A percentile compares a stretch with the other conserved stretches of the same genome.
Conservation (phyloP, 768 basidiomycete genomes). For the Naematelia encephala region DNA sequence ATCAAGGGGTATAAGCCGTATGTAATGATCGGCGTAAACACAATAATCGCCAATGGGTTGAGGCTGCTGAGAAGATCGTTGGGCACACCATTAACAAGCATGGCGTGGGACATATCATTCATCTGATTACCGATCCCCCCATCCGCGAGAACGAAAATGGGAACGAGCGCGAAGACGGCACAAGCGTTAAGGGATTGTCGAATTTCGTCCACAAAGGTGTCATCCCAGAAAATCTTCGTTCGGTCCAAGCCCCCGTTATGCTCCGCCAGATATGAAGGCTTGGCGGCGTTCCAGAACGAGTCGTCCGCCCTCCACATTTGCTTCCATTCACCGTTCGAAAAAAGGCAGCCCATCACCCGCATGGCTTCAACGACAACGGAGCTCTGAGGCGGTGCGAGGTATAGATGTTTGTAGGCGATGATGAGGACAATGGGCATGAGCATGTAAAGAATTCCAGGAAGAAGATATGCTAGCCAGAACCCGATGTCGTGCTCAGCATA, state of each 20-base stretch:
- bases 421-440: conserved; percentile 46
- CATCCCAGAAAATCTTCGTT: conserved; percentile 46
- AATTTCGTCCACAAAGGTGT: conserved; percentile 50
- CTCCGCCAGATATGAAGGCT: conserved; percentile 40
- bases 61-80: conserved; percentile 47
- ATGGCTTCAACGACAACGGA: conserved; percentile 46
- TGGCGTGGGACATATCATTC: conserved; percentile 42
- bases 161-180: conserved; percentile 45
- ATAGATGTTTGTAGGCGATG: conserved; percentile 33
- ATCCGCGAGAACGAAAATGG: conserved; percentile 47
- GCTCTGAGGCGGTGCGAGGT: conserved; percentile 47
- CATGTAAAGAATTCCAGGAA: conserved; percentile 48
- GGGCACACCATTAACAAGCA: conserved; percentile 45
- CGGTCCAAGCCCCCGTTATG: conserved; percentile 26
- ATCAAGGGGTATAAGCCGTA: conserved; percentile 41
- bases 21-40: conserved; percentile 44
- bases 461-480: conserved; percentile 49
- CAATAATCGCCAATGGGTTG: conserved; percentile 46
- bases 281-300: conserved; percentile 47
- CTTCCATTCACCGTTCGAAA: conserved; percentile 31
- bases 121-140: conserved; percentile 30
- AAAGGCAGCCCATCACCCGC: conserved; percentile 28
- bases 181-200: conserved; percentile 43
- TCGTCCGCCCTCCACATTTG: conserved; percentile 33
- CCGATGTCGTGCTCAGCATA: conserved; percentile 48